Base-by-base conservation (phyloP, 2,329 filamentous ascomycete species). In the Fusarium anguioides region DNA sequence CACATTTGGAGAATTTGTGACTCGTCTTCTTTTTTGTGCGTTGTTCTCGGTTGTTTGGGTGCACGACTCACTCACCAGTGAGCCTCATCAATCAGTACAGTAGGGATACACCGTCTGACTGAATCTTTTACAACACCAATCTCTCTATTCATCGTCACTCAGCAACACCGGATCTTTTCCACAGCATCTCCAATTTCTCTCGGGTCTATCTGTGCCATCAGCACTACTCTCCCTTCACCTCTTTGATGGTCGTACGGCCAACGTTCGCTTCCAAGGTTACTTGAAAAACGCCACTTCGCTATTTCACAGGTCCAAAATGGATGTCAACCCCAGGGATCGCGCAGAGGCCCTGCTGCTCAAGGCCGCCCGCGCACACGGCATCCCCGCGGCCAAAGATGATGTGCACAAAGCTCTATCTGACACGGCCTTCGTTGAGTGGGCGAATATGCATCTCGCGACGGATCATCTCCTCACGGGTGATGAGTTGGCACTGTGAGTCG, bases 391-490 rank as follows among this genome's bases (percentile, higher is more conserved):
- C 26, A 75, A 78, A 15, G 77, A 83, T 54, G 76, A 78, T 33
- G 72, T 84, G 37, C 76, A 76, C 49, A 70, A 72, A 15, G 79
- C 77, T 35, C 71, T 84, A 35, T 60, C 72, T 14, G 78, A 82
- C 29, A 68, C 76, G 5, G 72, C 75, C 6, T 76, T 85, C 42
- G 73, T 75, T 5, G 80, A 80, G 42, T 89, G 86, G 86, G 81
- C 82, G 17, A 73, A 77, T 26, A 72, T 79, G 64, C 83, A 86
- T 70, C 77, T 88, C 31, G 75, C 75, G 14, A 71, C 77, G 4
- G 84, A 87, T 62, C 86, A 84, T 24, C 78, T 89, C 14, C 76
- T 89, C 37, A 84, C 82, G 40, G 78, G 77, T 54, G 83, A 87
- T 69, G 86, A 89, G 75, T 76, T 86, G 60, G 79, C 80, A 44